Evolutionary conservation across 2,329 filamentous ascomycete species (phyloP).

Genomic region (Fusarium denticulatum): DNA sequence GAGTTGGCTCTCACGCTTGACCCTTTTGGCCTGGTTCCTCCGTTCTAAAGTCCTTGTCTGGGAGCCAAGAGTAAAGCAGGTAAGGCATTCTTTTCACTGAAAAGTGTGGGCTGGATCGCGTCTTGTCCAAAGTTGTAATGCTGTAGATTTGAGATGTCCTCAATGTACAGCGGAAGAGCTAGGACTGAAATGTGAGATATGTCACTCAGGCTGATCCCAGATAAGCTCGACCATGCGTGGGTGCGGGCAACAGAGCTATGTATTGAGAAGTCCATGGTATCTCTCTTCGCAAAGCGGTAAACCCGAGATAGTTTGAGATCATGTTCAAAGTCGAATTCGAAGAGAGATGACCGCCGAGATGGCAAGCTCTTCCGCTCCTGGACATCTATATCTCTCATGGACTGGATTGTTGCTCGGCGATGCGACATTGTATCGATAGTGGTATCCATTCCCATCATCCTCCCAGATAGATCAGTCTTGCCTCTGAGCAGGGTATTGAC

Average conservation of each 20-base stretch:
- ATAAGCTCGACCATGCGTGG: background rate
- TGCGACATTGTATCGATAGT: background rate
- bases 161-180: background rate
- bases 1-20: too few relatives aligned
- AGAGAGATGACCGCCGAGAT: background rate
- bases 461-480: background rate
- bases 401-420: background rate
- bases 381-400: accelerated
- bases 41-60: too few relatives aligned
- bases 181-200: background rate
- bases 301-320: background rate
- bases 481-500: background rate
- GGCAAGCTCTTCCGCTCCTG: accelerated
- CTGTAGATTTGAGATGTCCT: background rate
- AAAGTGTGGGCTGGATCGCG: accelerated
- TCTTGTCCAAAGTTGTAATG: background rate
- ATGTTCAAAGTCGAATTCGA: background rate
- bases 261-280: background rate
- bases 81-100: too few relatives aligned
- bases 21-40: too few relatives aligned
- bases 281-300: background rate
- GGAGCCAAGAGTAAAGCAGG: too few relatives aligned
- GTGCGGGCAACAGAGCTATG: accelerated
- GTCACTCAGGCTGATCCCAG: background rate
- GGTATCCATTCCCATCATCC: background rate